A percentile compares a stretch with the other conserved stretches of the same genome.
These are phyloP conservation scores for Phytophthora boehmeriae DNA, from an alignment of 352 stramenopile species.

Conservation along the genomic window DNA sequence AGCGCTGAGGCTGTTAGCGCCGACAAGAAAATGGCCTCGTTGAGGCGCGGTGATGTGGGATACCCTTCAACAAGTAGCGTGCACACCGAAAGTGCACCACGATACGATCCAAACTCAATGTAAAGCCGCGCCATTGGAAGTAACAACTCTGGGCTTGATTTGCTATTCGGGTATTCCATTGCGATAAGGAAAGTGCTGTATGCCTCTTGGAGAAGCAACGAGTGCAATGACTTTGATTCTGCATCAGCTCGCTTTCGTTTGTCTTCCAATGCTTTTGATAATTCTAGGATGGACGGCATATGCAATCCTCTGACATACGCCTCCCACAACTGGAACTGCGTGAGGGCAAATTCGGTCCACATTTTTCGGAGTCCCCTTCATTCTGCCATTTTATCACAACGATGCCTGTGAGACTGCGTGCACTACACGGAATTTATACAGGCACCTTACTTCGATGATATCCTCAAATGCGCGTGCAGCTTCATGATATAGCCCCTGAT, in stretches of 20 bases:
- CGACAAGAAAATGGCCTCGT: constrained; percentile 71
- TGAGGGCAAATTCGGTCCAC: constrained; percentile 64
- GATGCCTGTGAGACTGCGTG: background rate
- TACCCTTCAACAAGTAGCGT: constrained; percentile 74
- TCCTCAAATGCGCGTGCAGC: constrained; percentile 44
- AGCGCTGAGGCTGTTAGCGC: constrained; percentile 61
- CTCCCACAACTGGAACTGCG: constrained; percentile 69
- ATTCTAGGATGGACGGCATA: constrained; percentile 33
- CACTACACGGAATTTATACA: background rate
- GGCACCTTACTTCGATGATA: constrained; percentile 48
- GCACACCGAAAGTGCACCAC: constrained; percentile 67
- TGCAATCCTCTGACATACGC: constrained; percentile 42
- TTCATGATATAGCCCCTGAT: constrained; percentile 44
- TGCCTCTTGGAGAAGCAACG: constrained; percentile 43
- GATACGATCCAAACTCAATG: constrained; percentile 66
- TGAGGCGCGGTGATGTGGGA: constrained; percentile 34
- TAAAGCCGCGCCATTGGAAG: constrained; percentile 69
- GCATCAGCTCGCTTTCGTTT: constrained; percentile 12
- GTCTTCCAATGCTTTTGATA: constrained; percentile 11
- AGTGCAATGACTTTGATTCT: constrained; percentile 24
- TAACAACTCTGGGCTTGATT: constrained; percentile 59
- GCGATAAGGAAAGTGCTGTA: constrained; percentile 83
- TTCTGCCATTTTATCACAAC: constrained; percentile 32
- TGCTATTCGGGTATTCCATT: constrained; percentile 79
- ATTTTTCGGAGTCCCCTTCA: constrained; percentile 61